These are phyloP conservation scores for Vigna hirtella DNA, from an alignment of 306 rosid genomes.

Conservation along the genomic window DNA sequence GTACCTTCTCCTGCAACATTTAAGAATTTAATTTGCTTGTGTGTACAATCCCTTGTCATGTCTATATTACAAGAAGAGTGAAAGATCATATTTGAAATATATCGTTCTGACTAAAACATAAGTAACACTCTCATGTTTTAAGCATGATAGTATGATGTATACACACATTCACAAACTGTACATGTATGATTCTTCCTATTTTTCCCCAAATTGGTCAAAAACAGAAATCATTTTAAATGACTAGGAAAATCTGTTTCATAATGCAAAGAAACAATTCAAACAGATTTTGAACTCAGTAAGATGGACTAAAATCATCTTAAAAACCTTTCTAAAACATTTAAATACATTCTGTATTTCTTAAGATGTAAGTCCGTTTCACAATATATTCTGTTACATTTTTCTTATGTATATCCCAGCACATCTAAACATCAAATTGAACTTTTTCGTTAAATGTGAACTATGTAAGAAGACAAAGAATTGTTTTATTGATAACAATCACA, in stretches of 20 bases:
- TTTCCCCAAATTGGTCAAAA: slow-evolving; percentile 5
- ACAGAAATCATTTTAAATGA: slow-evolving; percentile 3
- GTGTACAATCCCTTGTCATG: slow-evolving; percentile 27
- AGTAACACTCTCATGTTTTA: background rate
- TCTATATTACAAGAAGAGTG: slow-evolving; percentile 32
- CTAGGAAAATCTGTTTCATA: background rate
- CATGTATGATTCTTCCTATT: background rate
- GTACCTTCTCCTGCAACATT: slow-evolving; percentile 87
- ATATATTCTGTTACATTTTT: background rate
- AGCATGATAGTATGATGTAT: background rate
- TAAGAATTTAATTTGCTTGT: slow-evolving; percentile 39
- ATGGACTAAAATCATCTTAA: slow-evolving; percentile 4
- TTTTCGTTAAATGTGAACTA: background rate
- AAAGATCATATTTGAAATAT: slow-evolving; percentile 31
- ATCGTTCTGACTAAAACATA: slow-evolving; percentile 17
- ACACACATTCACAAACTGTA: background rate
- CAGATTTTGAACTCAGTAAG: slow-evolving; percentile 6
- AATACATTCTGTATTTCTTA: background rate
- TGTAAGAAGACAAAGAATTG: no score
- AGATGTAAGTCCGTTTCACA: background rate
- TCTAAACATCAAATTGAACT: background rate
- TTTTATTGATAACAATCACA: no score
- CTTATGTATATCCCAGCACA: background rate
- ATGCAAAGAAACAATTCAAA: slow-evolving; percentile 24
- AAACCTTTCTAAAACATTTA: background rate